Percentiles rank a stretch among this genome's conserved stretches.
These are phyloP conservation scores for Beauveria sp. DNA, from an alignment of 2,329 filamentous ascomycete species.

Conservation along the genomic window DNA sequence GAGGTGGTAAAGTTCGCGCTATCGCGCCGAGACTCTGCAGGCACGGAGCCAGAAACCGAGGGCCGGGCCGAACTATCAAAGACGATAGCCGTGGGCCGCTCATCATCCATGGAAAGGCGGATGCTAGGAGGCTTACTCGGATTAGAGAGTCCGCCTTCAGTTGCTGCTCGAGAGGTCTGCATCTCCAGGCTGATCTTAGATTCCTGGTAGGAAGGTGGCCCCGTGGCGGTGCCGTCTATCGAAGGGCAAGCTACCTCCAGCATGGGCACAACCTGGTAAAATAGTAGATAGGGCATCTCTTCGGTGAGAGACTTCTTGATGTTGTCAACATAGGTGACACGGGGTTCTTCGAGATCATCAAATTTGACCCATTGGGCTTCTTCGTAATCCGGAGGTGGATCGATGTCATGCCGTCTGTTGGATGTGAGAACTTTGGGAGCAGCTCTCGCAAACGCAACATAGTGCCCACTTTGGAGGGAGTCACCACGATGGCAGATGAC, in stretches of 20 bases:
- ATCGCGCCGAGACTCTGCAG: conserved; percentile 36
- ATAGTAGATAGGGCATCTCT: conserved; percentile 91
- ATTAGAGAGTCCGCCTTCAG: background rate
- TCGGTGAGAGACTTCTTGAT: conserved; percentile 65
- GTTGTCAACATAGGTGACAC: conserved; percentile 72
- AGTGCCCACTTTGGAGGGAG: conserved; percentile 83
- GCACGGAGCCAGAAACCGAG: conserved; percentile 25
- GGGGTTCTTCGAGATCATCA: conserved; percentile 68
- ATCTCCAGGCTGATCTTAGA: conserved; percentile 36
- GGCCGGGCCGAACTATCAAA: conserved; percentile 36
- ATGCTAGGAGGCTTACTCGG: conserved; percentile 39
- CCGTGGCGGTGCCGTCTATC: conserved; percentile 37
- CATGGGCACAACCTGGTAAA: conserved; percentile 90
- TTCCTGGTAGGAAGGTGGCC: conserved; percentile 54
- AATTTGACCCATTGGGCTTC: conserved; percentile 83
- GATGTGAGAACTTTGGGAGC: conserved; percentile 55
- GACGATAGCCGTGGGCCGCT: conserved; percentile 40
- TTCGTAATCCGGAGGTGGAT: conserved; percentile 57
- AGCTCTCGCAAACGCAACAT: conserved; percentile 76
- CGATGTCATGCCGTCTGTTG: conserved; percentile 47
- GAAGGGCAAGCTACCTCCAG: conserved; percentile 54
- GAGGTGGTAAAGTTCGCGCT: conserved; percentile 45
- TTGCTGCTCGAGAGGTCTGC: conserved; percentile 15
- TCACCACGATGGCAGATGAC: conserved; percentile 87
- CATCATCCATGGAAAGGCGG: conserved; percentile 48